Base-by-base conservation (phyloP, 2,329 filamentous ascomycete species). In the Trichoderma hamatum region DNA sequence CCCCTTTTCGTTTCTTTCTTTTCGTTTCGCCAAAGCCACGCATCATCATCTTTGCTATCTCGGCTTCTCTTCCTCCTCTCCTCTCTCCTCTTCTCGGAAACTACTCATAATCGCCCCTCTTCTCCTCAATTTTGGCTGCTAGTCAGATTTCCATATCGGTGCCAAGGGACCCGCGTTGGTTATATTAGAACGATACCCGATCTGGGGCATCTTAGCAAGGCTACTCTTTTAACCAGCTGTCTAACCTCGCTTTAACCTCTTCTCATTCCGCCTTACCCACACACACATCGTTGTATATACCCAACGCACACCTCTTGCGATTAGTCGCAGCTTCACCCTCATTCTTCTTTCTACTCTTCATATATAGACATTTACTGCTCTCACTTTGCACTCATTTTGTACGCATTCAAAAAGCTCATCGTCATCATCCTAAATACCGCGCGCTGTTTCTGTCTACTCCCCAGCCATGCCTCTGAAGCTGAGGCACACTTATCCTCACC, bases 401-500 rank as follows among this genome's bases (percentile, higher is more conserved):
- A 34, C 58, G 36, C 21, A 52, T 14, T 11, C 32, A 16, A 46
- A 14, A n/a, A 36, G 19, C 49, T 19, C 61, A 26, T 39, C 46
- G 14, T 21, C 13, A 9, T 32, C 34, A 9, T 16, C 16, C 46
- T 36, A 13, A 54, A 16, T 28, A 13, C 55, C 19, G 30, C 39
- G 52, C 54, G 28, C 43, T 58, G 43, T 19, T 14, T n/a, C 26
- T n/a, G 24, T 16, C 36, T 34, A 5, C 30, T 30, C 30, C 46
- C n/a, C 55, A 56, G 73, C 68, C 70, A 80, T 80, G 79, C 75
- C 78, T 76, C 71, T 79, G 62, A 78, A 77, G 52, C 76, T 76
- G 76, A 77, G 75, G 68, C 74, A 76, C 64, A 72, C 71, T 62
- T 73, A 71, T 66, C 73, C 72, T 61, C 72, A 71, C 46, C 73